A percentile compares a stretch with the other conserved stretches of the same genome.
Conservation (phyloP, 805 yeast species). For the Metschnikowia borealis region DNA sequence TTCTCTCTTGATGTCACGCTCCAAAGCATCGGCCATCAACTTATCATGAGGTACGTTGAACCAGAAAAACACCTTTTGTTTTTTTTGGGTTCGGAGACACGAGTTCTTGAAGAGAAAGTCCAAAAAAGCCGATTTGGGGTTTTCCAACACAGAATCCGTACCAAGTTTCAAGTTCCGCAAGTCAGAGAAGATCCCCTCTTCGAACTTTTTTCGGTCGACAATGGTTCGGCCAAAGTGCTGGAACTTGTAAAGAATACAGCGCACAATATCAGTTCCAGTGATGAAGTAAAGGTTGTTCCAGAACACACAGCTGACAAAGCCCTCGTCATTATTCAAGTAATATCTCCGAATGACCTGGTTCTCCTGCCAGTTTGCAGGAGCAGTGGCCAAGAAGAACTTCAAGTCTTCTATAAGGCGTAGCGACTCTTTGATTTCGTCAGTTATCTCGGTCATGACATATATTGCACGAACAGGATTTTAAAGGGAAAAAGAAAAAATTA, state of each 20-base stretch:
- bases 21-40: constrained; percentile 88
- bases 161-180: constrained; percentile 82
- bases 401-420: constrained; percentile 67
- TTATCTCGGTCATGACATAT: constrained; percentile 9
- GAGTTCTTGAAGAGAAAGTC: constrained; percentile 80
- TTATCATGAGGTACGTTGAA: constrained; percentile 92
- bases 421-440: constrained; percentile 39
- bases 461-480: background rate
- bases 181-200: constrained; percentile 94
- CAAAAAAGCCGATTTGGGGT: constrained; percentile 79
- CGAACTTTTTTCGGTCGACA: constrained; percentile 86
- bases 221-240: constrained; percentile 86
- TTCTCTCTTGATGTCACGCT: constrained; percentile 85
- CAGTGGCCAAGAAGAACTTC: constrained; percentile 84
- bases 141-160: constrained; percentile 80
- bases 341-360: constrained; percentile 84
- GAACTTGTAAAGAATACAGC: constrained; percentile 84
- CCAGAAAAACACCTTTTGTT: constrained; percentile 96
- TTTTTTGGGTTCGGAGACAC: constrained; percentile 90
- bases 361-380: constrained; percentile 92
- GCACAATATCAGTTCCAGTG: constrained; percentile 94
- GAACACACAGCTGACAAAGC: constrained; percentile 85
- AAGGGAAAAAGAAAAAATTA: background rate
- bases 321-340: constrained; percentile 82
- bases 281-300: constrained; percentile 89